phyloP scores from a whole-genome alignment of 1,284 basidiomycete genomes.

The Phlebopus sp. region DNA sequence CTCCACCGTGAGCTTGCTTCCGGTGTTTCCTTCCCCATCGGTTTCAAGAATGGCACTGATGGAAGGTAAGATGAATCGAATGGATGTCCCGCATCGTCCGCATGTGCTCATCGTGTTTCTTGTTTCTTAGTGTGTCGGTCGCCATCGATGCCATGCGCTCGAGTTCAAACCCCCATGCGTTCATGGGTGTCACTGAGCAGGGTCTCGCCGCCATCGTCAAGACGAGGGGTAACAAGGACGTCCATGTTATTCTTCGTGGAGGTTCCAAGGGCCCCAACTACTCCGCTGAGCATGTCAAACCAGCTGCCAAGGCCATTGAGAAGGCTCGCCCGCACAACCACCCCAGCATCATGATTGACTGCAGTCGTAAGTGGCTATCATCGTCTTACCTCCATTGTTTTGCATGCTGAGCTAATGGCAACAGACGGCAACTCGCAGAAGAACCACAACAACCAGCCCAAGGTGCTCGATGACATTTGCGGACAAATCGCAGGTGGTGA shows the following conservation, averaged over 20 bases:
- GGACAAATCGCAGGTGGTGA: constrained; percentile 78
- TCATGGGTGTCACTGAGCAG: constrained; percentile 97
- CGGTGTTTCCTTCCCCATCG: constrained; percentile 88
- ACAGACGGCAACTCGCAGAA: constrained; percentile 91
- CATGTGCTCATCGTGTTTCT: constrained; percentile 12
- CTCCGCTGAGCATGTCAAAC: constrained; percentile 70
- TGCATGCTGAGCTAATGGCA: constrained; percentile 8
- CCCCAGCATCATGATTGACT: constrained; percentile 85
- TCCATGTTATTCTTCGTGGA: constrained; percentile 92
- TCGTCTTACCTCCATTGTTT: constrained; percentile 1
- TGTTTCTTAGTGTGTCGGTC: constrained; percentile 48
- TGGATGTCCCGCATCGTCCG: not conserved
- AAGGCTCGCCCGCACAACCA: constrained; percentile 64
- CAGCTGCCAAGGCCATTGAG: constrained; percentile 65
- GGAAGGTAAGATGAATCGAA: constrained; percentile 59
- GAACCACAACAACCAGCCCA: constrained; percentile 88
- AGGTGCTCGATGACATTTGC: constrained; percentile 76
- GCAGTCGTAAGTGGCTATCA: constrained; percentile 56
- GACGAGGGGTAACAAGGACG: constrained; percentile 88
- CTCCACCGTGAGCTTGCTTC: constrained; percentile 90
- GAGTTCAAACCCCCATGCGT: constrained; percentile 89
- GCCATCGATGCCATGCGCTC: constrained; percentile 98
- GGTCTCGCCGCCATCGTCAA: constrained; percentile 95
- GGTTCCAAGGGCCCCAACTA: constrained; percentile 89
- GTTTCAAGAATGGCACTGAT: constrained; percentile 99